A percentile compares a stretch with the other conserved stretches of the same genome.
These are phyloP conservation scores for Delonix regia DNA, from an alignment of 306 rosid genomes.

Conservation along the genomic window DNA sequence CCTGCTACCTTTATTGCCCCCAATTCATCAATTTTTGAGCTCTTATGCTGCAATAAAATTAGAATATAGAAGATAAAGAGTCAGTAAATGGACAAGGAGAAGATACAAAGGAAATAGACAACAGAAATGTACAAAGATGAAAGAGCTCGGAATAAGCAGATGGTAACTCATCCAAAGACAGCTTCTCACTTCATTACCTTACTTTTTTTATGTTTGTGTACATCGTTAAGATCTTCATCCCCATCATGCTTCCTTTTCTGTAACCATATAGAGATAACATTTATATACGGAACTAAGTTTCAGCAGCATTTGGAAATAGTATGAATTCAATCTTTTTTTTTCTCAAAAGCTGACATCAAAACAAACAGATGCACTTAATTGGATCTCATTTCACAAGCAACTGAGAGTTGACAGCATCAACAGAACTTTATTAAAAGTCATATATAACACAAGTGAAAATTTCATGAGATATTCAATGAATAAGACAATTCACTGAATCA, in stretches of 20 bases:
- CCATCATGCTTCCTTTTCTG: slow-evolving; percentile 99
- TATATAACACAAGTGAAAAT: background rate
- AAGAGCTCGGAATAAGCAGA: background rate
- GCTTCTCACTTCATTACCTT: slow-evolving; percentile 70
- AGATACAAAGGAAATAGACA: slow-evolving; percentile 24
- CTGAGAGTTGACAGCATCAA: background rate
- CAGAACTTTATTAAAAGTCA: background rate
- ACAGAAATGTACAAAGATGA: slow-evolving; percentile 20
- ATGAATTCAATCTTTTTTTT: slow-evolving; percentile 1
- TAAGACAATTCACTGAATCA: slow-evolving; percentile 2
- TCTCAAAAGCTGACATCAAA: slow-evolving; percentile 12
- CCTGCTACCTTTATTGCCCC: slow-evolving; percentile 90
- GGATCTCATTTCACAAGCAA: slow-evolving; percentile 28
- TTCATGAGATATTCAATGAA: slow-evolving; percentile 5
- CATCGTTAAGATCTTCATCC: slow-evolving; percentile 82
- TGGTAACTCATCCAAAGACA: slow-evolving; percentile 12
- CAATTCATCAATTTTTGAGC: slow-evolving; percentile 86
- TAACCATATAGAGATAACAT: slow-evolving; percentile 36
- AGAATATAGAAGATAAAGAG: slow-evolving; percentile 31
- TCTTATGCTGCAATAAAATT: slow-evolving; percentile 74
- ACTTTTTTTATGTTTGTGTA: slow-evolving; percentile 96
- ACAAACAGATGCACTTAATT: slow-evolving; percentile 5
- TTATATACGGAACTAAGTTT: slow-evolving; percentile 18
- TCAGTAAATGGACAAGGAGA: slow-evolving; percentile 8
- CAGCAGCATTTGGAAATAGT: slow-evolving; percentile 13